Evolutionary conservation across 257 asterid species (phyloP).

Genomic region (Forsythia suspensa): DNA sequence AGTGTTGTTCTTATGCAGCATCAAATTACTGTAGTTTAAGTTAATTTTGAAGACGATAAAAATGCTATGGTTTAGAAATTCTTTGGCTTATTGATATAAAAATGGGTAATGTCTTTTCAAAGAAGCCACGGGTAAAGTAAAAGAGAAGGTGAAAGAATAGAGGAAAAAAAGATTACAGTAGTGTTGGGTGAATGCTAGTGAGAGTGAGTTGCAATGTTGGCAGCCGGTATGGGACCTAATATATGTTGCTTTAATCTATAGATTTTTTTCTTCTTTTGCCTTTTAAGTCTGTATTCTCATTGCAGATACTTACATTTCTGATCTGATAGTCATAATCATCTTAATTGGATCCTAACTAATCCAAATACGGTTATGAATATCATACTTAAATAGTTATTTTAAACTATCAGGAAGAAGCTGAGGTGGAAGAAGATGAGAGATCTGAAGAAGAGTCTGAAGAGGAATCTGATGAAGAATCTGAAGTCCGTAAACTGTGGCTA

Average conservation of each 20-base stretch:
- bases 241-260: not conserved
- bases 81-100: not conserved
- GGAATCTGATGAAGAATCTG: slow-evolving; percentile 69
- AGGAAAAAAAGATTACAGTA: not conserved
- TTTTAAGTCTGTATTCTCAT: not conserved
- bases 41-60: not conserved
- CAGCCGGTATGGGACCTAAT: not conserved
- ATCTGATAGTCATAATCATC: slow-evolving; percentile 2
- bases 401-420: slow-evolving; percentile 60
- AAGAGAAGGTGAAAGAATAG: not conserved
- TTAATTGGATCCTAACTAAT: slow-evolving; percentile 4
- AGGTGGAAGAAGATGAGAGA: slow-evolving; percentile 61
- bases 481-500: slow-evolving; percentile 38
- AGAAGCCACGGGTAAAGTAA: not conserved
- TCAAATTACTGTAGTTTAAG: not conserved
- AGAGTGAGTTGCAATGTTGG: not conserved
- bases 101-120: not conserved
- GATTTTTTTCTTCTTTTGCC: not conserved
- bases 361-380: not conserved
- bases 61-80: not conserved
- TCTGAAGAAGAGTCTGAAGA: slow-evolving; percentile 80
- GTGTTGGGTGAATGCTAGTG: not conserved
- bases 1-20: not conserved
- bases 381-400: slow-evolving; percentile 9
- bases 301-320: not conserved